Percentiles rank a stretch among this genome's conserved stretches.
Evolutionary conservation across 2,329 filamentous ascomycete genomes (phyloP).

Genomic region (Aspergillus transmontanensis): DNA sequence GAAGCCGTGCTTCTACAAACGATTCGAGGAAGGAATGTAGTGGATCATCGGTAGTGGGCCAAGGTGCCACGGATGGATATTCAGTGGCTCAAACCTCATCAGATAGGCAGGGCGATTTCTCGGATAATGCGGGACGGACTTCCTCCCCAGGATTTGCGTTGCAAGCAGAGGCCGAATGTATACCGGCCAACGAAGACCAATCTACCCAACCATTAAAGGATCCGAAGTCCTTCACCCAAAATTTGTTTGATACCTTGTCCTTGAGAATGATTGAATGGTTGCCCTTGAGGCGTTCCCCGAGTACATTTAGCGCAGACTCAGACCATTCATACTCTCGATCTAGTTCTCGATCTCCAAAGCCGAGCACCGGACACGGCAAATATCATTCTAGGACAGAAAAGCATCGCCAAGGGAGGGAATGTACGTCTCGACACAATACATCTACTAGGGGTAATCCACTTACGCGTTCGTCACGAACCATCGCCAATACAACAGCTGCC

Average conservation of each 20-base stretch:
- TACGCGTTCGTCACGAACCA: slow-evolving; percentile 33
- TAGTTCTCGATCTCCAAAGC: slow-evolving; percentile 16
- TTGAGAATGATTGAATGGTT: slow-evolving; percentile 51
- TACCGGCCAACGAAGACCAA: slow-evolving; percentile 23
- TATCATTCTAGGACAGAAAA: slow-evolving; percentile 12
- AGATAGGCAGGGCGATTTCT: neutral
- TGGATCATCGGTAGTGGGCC: neutral
- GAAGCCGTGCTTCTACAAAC: slow-evolving; percentile 29
- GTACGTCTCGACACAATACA: slow-evolving; percentile 11
- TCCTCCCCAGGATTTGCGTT: slow-evolving; percentile 1
- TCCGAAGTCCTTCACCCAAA: slow-evolving; percentile 64
- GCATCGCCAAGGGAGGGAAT: slow-evolving; percentile 12
- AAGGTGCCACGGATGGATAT: neutral
- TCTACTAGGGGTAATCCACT: slow-evolving; percentile 22
- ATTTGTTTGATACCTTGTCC: slow-evolving; percentile 53
- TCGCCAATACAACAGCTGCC: slow-evolving; percentile 30
- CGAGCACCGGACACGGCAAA: slow-evolving; percentile 12
- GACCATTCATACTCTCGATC: slow-evolving; percentile 10
- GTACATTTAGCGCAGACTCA: slow-evolving; percentile 20
- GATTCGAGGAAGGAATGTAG: slow-evolving; percentile 8
- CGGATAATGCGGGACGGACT: neutral
- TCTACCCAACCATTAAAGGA: slow-evolving; percentile 50
- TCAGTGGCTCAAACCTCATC: neutral
- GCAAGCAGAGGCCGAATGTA: slow-evolving; percentile 12
- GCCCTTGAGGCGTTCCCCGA: slow-evolving; percentile 40